A percentile compares a stretch with the other conserved stretches of the same genome.
phyloP scores from a whole-genome alignment of 352 stramenopile genomes.

The Salisapilia sapeloensis region DNA sequence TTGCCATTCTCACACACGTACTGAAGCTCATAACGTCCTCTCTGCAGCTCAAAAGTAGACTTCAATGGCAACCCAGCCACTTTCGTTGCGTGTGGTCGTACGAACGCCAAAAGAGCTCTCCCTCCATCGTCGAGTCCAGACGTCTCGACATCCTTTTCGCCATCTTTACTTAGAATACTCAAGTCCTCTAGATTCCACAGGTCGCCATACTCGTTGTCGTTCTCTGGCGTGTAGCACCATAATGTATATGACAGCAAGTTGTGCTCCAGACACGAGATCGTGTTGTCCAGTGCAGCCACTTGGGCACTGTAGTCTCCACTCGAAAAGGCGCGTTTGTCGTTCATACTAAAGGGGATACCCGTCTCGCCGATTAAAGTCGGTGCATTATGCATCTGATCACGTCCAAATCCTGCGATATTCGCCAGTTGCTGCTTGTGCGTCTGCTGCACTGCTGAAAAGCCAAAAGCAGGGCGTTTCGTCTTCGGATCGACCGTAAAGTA shows the following conservation, averaged over 20 bases:
- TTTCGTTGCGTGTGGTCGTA: constrained; percentile 42
- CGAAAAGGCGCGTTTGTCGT: constrained; percentile 17
- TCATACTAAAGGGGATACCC: constrained; percentile 55
- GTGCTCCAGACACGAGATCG: constrained; percentile 37
- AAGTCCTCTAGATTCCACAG: constrained; percentile 9
- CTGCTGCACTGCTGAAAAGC: constrained; percentile 4
- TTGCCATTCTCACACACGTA: constrained; percentile 19
- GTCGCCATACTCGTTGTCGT: constrained; percentile 9
- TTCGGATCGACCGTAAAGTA: constrained; percentile 13
- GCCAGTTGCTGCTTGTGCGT: constrained; percentile 4
- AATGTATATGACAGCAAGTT: constrained; percentile 39
- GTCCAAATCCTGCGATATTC: constrained; percentile 2
- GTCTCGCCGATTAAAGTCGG: constrained; percentile 53
- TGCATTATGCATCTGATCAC: constrained; percentile 6
- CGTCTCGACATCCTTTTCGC: too few species aligned
- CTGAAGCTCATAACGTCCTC: constrained; percentile 37
- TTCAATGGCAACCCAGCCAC: constrained; percentile 42
- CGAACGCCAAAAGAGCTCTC: constrained; percentile 35
- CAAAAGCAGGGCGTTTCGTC: constrained; percentile 8
- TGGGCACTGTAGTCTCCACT: constrained; percentile 26
- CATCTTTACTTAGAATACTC: constrained; percentile 1
- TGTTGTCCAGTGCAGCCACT: constrained; percentile 41
- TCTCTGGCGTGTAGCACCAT: constrained; percentile 20
- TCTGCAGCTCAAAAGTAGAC: constrained; percentile 32
- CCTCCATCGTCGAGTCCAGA: too few species aligned